Evolutionary conservation across 2,329 filamentous ascomycete genomes (phyloP).

Genomic region (Cladosporium velox): DNA sequence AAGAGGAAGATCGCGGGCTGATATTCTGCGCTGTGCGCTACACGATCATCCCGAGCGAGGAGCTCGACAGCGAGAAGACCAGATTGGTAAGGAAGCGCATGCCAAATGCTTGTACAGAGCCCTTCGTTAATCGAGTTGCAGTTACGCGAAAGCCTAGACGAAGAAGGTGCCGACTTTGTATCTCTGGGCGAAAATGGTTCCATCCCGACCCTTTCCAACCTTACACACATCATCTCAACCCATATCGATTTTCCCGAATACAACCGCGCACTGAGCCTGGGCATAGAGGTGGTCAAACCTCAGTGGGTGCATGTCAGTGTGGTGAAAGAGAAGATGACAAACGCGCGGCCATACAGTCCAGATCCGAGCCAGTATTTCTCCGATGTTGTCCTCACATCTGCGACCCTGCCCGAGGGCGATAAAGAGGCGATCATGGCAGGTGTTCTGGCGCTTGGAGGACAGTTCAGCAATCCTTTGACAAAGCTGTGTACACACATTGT

Average conservation of each 20-base stretch:
- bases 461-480: conserved; percentile 71
- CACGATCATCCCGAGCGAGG: conserved; percentile 46
- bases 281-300: conserved; percentile 82
- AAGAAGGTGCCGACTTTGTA: conserved; percentile 49
- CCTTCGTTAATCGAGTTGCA: neutral
- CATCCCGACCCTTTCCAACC: conserved; percentile 45
- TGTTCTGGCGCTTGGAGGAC: conserved; percentile 83
- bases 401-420: conserved; percentile 80
- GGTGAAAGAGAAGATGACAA: conserved; percentile 67
- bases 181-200: conserved; percentile 43
- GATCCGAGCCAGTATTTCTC: conserved; percentile 90
- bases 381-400: conserved; percentile 78
- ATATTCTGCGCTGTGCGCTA: conserved; percentile 45
- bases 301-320: conserved; percentile 77
- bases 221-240: conserved; percentile 69
- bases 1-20: conserved; percentile 8
- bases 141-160: conserved; percentile 22
- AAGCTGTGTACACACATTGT: conserved; percentile 86
- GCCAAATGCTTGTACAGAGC: neutral
- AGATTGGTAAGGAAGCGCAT: conserved; percentile 3
- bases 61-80: conserved; percentile 27
- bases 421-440: conserved; percentile 91
- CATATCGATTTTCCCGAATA: conserved; percentile 94
- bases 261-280: conserved; percentile 67
- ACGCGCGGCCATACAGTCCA: conserved; percentile 82